Percentiles rank a stretch among this genome's conserved stretches.
Evolutionary conservation across 306 rosid genomes (phyloP).

Genomic region (Sesbania bispinosa): DNA sequence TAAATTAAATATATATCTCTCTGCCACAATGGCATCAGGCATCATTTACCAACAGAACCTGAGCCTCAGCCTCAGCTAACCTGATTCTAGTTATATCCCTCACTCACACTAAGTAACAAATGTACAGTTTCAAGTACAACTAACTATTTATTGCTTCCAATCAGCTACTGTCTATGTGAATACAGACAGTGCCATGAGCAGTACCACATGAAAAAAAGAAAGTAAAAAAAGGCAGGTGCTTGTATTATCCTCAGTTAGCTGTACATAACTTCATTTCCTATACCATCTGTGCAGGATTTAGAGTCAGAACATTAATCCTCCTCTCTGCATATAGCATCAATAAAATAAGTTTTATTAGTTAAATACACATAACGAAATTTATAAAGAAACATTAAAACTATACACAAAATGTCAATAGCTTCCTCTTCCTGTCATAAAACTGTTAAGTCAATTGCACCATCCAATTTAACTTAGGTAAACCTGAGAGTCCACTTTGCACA

Average conservation of each 20-base stretch:
- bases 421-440: too few relatives aligned
- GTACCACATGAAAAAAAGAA: too few relatives aligned
- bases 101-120: slow-evolving; percentile 74
- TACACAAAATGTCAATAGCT: too few relatives aligned
- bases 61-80: slow-evolving; percentile 36
- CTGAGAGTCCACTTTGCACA: too few relatives aligned
- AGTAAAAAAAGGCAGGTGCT: slow-evolving; percentile 28
- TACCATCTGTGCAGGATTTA: slow-evolving; percentile 62
- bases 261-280: slow-evolving; percentile 63
- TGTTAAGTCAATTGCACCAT: not conserved
- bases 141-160: slow-evolving; percentile 53
- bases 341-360: not conserved
- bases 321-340: slow-evolving; percentile 60
- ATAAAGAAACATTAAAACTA: not conserved
- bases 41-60: slow-evolving; percentile 39
- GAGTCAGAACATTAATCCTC: slow-evolving; percentile 84
- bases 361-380: not conserved
- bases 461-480: not conserved
- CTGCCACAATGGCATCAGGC: slow-evolving; percentile 48
- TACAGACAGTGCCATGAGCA: too few relatives aligned
- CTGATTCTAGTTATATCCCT: slow-evolving; percentile 63
- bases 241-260: slow-evolving; percentile 83
- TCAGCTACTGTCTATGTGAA: too few relatives aligned
- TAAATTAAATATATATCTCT: slow-evolving; percentile 28
- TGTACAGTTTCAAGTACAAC: slow-evolving; percentile 90